Evolutionary conservation across 148 eudicot species (phyloP), one percentile per base, ranked within the genome.

Genomic region (Silene uniflora): DNA sequence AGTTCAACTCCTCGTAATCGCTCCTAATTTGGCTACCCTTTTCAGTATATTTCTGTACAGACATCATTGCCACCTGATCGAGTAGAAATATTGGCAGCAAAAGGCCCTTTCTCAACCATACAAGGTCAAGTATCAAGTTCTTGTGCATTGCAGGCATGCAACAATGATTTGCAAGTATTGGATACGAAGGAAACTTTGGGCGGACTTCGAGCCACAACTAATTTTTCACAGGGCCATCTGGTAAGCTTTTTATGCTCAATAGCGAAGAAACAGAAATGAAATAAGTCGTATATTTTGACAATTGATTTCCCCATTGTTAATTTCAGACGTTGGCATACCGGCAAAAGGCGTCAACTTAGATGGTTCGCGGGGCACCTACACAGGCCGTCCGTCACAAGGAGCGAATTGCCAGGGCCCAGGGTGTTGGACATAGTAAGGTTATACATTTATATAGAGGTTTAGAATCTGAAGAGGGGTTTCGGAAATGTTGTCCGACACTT

Each of bases 21-120:
- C 60, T 19, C 70, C 21, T 24, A 52, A n/a, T 42, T 23, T 70
- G 76, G 75, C 22, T 60, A 42, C 59, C 54, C 4, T 23, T 81
- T 81, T 82, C 87, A 88, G 93, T 85, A 81, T 75, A 80, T 91
- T 77, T 81, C 96, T 58, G 24, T 62, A 54, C 86, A 89, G 84
- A 89, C 87, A 60, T 61, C 86, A 23, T 75, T 84, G 80, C 77
- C 83, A 44, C 81, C 90, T 46, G 84, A 82, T 9, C 85, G 81
- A 71, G 76, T 89, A 24, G 93, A 91, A 78, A 82, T 91, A 18
- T 75, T 87, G 79, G 77, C 82, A 56, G 78, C 82, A 52, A 87
- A 85, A 79, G 86, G 80, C 64, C 78, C 65, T 35, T 73, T 73
- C 72, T 84, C 72, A 14, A 72, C 77, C 27, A 2, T 55, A 21